Evolutionary conservation across 2,329 filamentous ascomycete species (phyloP).

Genomic region (Pezicula carpinea): DNA sequence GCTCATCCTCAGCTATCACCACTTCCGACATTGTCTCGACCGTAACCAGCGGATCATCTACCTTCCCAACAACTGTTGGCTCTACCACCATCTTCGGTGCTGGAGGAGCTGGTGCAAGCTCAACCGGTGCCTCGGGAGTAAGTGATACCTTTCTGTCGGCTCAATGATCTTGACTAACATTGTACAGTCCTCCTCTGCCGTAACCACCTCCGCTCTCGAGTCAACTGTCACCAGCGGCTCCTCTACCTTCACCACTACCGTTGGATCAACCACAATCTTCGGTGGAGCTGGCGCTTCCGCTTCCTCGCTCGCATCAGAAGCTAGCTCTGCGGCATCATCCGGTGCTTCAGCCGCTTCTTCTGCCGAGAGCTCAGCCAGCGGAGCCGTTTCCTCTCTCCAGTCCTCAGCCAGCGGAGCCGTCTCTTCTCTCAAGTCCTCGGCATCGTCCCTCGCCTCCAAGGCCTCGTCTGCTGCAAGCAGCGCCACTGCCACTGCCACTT

Average conservation of each 20-base stretch:
- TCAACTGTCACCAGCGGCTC: conserved; percentile 1
- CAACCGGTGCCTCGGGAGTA: neutral
- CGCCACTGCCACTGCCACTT: conserved; percentile 2
- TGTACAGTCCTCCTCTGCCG: neutral
- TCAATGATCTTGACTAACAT: neutral
- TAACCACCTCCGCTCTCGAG: conserved; percentile 3
- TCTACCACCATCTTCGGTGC: conserved; percentile 20
- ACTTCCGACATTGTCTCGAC: conserved; percentile 19
- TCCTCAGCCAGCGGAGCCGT: neutral
- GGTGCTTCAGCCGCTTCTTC: conserved; percentile 9
- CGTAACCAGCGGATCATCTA: conserved; percentile 16
- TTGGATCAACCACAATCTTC: conserved; percentile 1
- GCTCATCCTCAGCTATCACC: conserved; percentile 17
- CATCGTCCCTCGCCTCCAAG: conserved; percentile 3
- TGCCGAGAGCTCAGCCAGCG: conserved; percentile 1
- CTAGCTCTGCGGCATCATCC: conserved; percentile 6
- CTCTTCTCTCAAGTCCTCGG: neutral
- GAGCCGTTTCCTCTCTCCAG: neutral
- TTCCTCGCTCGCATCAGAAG: conserved; percentile 4
- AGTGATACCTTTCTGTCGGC: neutral
- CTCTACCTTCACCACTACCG: neutral
- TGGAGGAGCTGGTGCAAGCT: conserved; percentile 6
- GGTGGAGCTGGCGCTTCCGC: conserved; percentile 7
- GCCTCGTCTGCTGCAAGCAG: conserved; percentile 7
- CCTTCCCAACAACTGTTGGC: conserved; percentile 19